These are phyloP conservation scores for Corynascus novoguineensis DNA, from an alignment of 495 filamentous ascomycete species.

Conservation along the genomic window DNA sequence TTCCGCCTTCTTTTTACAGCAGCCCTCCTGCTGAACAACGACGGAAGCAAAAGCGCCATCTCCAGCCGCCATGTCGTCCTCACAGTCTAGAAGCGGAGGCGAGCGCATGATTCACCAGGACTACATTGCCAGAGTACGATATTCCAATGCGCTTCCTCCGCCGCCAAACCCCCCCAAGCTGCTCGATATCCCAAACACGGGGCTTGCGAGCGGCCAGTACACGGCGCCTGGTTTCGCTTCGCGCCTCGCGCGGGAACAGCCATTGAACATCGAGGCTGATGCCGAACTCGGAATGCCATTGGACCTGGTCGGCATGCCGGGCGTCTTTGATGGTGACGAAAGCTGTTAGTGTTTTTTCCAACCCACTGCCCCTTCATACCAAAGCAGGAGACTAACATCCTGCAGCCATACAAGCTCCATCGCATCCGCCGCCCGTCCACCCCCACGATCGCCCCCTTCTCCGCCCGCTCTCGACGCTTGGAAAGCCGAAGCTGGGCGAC, in stretches of 20 bases:
- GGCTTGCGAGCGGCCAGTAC: slow-evolving; percentile 73
- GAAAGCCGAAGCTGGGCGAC: slow-evolving; percentile 62
- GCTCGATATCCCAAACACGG: slow-evolving; percentile 90
- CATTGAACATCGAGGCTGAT: slow-evolving; percentile 94
- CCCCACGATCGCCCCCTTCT: slow-evolving; percentile 77
- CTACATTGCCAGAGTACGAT: slow-evolving; percentile 90
- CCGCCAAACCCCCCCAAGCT: slow-evolving; percentile 92
- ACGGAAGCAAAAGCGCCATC: not conserved
- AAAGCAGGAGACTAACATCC: slow-evolving; percentile 21
- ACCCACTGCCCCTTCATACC: not conserved
- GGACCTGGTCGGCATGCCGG: slow-evolving; percentile 89
- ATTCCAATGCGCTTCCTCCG: slow-evolving; percentile 89
- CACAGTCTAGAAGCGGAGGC: slow-evolving; percentile 33
- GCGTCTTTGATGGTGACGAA: slow-evolving; percentile 92
- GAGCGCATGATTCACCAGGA: slow-evolving; percentile 81
- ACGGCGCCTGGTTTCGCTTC: slow-evolving; percentile 83
- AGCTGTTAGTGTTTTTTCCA: slow-evolving; percentile 67
- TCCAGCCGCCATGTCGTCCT: slow-evolving; percentile 39
- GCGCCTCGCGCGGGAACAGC: slow-evolving; percentile 78
- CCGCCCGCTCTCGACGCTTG: slow-evolving; percentile 69
- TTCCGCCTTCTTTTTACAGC: not conserved
- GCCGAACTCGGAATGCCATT: slow-evolving; percentile 96
- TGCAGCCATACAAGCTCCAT: slow-evolving; percentile 72
- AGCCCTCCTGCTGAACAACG: not conserved
- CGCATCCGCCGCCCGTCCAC: slow-evolving; percentile 63